These are phyloP conservation scores for Phytophthora pinifolia DNA, from an alignment of 352 stramenopile species.

Conservation along the genomic window DNA sequence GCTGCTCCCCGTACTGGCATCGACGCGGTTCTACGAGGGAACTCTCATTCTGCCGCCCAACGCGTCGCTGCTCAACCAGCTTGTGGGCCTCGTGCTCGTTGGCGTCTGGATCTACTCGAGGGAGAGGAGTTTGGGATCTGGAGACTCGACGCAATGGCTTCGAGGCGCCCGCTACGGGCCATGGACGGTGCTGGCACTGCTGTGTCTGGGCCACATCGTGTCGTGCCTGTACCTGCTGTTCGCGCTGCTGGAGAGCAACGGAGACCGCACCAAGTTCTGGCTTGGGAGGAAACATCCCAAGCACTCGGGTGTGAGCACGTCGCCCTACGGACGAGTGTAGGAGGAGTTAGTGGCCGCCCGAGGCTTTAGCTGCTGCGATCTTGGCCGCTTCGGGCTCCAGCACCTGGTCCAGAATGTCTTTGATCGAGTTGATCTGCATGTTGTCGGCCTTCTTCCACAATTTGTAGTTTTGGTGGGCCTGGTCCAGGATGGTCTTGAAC, in stretches of 20 bases:
- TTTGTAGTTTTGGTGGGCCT: constrained; percentile 84
- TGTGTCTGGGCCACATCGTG: constrained; percentile 58
- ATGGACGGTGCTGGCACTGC: constrained; percentile 26
- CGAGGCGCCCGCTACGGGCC: constrained; percentile 22
- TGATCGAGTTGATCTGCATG: constrained; percentile 84
- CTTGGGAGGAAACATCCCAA: constrained; percentile 37
- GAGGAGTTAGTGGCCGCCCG: constrained; percentile 9
- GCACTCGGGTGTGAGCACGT: not conserved
- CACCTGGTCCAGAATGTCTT: constrained; percentile 81
- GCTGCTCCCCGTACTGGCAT: constrained; percentile 29
- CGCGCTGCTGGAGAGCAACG: constrained; percentile 73
- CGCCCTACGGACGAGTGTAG: constrained; percentile 26
- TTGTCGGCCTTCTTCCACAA: constrained; percentile 78
- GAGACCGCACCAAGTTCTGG: constrained; percentile 67
- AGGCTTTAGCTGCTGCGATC: constrained; percentile 10
- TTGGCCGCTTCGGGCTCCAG: constrained; percentile 47
- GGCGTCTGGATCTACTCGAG: constrained; percentile 55
- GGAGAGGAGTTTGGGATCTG: constrained; percentile 34
- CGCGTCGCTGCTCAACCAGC: constrained; percentile 49
- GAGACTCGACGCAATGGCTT: constrained; percentile 13
- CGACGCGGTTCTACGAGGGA: constrained; percentile 11
- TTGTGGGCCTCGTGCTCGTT: constrained; percentile 45
- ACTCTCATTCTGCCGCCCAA: constrained; percentile 22
- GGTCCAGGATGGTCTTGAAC: constrained; percentile 80
- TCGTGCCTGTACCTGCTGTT: constrained; percentile 69